Evolutionary conservation across 306 rosid species (phyloP), one percentile per base, ranked within the genome.

Genomic region (Vachellia pachyceras): DNA sequence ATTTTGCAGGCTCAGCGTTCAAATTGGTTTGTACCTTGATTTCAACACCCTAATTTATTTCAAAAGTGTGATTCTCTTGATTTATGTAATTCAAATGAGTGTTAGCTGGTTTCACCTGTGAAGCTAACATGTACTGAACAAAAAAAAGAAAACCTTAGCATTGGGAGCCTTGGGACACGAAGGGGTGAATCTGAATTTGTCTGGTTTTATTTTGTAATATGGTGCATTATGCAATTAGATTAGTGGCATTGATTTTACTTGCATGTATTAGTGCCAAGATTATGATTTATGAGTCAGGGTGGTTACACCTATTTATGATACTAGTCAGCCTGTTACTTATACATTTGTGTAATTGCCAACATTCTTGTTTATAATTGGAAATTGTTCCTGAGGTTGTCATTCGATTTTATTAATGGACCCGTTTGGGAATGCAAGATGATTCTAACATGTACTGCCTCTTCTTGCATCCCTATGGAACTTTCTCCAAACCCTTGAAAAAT

Each of bases 71-170:
- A 8, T 55, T 55, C 29, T 45, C 57, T 54, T 50, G 64, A 77
- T 42, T 49, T 77, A 72, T 66, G 58, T 70, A 36, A 37, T 46
- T 46, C 68, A 17, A 29, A 40, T 41, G 36, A 68, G 41, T 73
- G 65, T 77, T 52, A 65, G 75, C 80, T 66, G 15, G 66, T 44
- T 78, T 65, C 45, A 25, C 68, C 44, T 18, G 73, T 37, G 41
- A 77, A 18, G 82, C 78, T 47, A 70, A 47, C 67, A 39, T 67
- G 22, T 74, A 60, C 40, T 58, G 36, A 58, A 47, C 70, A 57
- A 45, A 15, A 45, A 29, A n/a, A n/a, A n/a, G n/a, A n/a, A n/a
- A n/a, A n/a, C n/a, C n/a, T n/a, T n/a, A n/a, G n/a, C n/a, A n/a
- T n/a, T n/a, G 57, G 15, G 64, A 23, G 50, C 70, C 39, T 9